Conservation (phyloP, 2,329 filamentous ascomycete genomes). For the Laburnicola sp. region DNA sequence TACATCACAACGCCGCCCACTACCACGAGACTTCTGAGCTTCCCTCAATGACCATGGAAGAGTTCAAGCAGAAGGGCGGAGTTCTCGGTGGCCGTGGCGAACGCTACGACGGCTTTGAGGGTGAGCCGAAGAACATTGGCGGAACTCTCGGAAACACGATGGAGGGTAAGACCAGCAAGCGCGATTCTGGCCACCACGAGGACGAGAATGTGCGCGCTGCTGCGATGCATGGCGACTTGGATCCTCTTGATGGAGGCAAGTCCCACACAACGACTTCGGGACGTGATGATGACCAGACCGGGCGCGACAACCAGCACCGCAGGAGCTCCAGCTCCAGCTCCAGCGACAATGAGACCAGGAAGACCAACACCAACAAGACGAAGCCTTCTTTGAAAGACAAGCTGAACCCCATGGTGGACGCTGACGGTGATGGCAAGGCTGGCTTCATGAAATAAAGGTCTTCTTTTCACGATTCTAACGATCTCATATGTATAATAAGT, state of each 20-base stretch:
- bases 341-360: too few species aligned
- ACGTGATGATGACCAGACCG: neutral
- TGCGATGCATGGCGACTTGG: slow-evolving; percentile 14
- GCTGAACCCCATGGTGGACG: slow-evolving; percentile 58
- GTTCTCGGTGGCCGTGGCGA: slow-evolving; percentile 58
- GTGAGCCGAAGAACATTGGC: slow-evolving; percentile 60
- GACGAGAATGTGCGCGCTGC: slow-evolving; percentile 7
- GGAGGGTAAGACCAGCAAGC: slow-evolving; percentile 21
- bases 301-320: neutral
- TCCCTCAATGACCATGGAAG: slow-evolving; percentile 64
- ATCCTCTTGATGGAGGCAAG: slow-evolving; percentile 14
- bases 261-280: neutral
- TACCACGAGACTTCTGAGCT: slow-evolving; percentile 68
- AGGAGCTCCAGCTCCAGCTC: neutral
- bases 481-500: neutral
- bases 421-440: slow-evolving; percentile 59
- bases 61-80: slow-evolving; percentile 64
- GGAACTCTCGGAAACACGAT: slow-evolving; percentile 22
- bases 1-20: slow-evolving; percentile 67
- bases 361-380: slow-evolving; percentile 14
- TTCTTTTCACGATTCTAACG: neutral
- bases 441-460: slow-evolving; percentile 56
- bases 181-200: slow-evolving; percentile 4
- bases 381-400: slow-evolving; percentile 58
- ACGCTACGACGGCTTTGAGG: slow-evolving; percentile 63